These are phyloP conservation scores for Ashbya aceris DNA, from an alignment of 1,139 yeast species.

Conservation along the genomic window DNA sequence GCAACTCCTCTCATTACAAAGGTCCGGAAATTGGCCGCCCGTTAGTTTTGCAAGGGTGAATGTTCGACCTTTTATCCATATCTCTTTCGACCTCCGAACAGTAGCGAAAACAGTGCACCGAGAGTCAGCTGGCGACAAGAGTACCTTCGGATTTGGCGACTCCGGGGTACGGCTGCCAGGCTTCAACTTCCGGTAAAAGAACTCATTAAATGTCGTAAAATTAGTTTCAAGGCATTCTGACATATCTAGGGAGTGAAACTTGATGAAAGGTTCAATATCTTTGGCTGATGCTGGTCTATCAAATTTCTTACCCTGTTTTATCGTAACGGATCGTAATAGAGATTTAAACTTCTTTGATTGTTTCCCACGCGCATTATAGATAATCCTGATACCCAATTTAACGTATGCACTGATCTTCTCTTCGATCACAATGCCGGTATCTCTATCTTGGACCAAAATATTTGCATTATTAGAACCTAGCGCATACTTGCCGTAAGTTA, in stretches of 20 bases:
- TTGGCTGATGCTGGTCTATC: conserved; percentile 58
- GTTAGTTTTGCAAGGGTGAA: conserved; percentile 59
- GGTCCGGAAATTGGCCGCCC: conserved; percentile 37
- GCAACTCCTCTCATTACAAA: conserved; percentile 44
- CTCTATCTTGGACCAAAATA: conserved; percentile 84
- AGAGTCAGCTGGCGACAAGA: conserved; percentile 82
- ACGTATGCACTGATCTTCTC: conserved; percentile 90
- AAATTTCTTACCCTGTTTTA: conserved; percentile 78
- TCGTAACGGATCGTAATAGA: conserved; percentile 53
- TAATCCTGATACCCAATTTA: conserved; percentile 71
- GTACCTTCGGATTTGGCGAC: conserved; percentile 41
- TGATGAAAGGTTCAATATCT: conserved; percentile 69
- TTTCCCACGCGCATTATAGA: conserved; percentile 68
- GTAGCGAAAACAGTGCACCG: conserved; percentile 65
- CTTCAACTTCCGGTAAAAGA: conserved; percentile 71
- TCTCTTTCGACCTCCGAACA: conserved; percentile 53
- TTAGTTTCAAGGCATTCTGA: conserved; percentile 51
- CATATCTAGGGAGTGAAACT: conserved; percentile 69
- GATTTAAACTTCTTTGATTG: conserved; percentile 46
- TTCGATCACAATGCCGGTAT: conserved; percentile 77
- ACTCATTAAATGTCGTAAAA: conserved; percentile 74
- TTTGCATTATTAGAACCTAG: conserved; percentile 90
- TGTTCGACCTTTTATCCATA: conserved; percentile 86
- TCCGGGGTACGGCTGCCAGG: conserved; percentile 67
- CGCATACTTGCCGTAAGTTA: conserved; percentile 81